Percentiles rank a stretch among this genome's conserved stretches.
Evolutionary conservation across 2,329 filamentous ascomycete species (phyloP).

Genomic region (Sphaerostilbella broomeana): DNA sequence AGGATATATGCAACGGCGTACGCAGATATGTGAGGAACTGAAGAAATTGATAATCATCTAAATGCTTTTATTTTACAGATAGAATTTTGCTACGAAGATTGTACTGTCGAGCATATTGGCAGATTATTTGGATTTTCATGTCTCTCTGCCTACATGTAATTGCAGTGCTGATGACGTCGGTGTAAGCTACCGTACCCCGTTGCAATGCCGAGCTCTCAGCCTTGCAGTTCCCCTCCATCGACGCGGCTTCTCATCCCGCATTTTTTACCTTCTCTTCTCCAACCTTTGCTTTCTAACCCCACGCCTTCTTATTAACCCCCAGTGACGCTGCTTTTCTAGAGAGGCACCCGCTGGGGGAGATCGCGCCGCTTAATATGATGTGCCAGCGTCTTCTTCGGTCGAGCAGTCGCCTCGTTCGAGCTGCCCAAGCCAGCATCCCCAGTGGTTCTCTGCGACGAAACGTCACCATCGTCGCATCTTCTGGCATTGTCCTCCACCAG

Average conservation of each 20-base stretch:
- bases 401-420: not conserved
- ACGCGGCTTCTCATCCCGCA: not conserved
- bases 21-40: too few relatives aligned
- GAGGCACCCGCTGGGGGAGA: conserved; percentile 12
- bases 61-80: too few relatives aligned
- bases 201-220: not conserved
- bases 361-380: not conserved
- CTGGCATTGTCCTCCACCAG: not conserved
- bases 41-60: too few relatives aligned
- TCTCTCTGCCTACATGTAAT: too few relatives aligned
- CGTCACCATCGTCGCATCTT: conserved; percentile 2
- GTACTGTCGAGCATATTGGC: too few relatives aligned
- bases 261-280: not conserved
- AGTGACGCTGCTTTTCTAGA: conserved; percentile 7
- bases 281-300: not conserved
- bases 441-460: conserved; percentile 3
- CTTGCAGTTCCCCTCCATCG: not conserved
- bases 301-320: conserved; percentile 6
- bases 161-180: too few relatives aligned
- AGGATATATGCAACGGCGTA: too few relatives aligned
- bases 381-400: not conserved
- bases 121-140: too few relatives aligned
- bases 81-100: too few relatives aligned
- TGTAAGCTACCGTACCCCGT: too few relatives aligned
- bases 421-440: conserved; percentile 5